Conservation (phyloP, 768 basidiomycete genomes). For the Lentinula boryana region DNA sequence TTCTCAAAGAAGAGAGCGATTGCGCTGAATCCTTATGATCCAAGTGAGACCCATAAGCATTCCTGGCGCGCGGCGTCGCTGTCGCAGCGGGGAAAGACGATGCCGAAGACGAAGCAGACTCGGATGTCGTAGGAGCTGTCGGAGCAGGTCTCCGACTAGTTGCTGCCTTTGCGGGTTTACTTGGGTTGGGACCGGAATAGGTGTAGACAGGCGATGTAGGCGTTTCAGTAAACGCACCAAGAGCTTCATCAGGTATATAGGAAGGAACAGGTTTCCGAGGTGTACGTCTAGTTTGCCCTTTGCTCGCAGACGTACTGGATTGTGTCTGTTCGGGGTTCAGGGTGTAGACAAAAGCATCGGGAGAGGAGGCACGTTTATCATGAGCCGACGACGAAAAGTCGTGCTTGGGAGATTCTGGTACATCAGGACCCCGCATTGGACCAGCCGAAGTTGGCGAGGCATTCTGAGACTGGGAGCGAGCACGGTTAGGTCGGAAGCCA, state of each 20-base stretch:
- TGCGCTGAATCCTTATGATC: constrained; percentile 6
- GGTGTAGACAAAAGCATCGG: constrained; percentile 1
- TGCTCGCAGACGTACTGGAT: neutral
- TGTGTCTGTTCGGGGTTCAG: neutral
- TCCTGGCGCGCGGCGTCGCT: neutral
- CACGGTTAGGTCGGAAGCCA: neutral
- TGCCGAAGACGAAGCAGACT: neutral
- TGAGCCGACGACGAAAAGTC: neutral
- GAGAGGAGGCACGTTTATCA: constrained; percentile 3
- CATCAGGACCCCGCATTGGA: neutral
- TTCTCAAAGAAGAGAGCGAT: constrained; percentile 1
- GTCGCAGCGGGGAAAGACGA: neutral
- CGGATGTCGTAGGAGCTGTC: neutral
- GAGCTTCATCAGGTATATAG: neutral
- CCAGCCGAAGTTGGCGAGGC: neutral
- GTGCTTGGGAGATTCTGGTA: neutral
- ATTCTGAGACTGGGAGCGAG: neutral
- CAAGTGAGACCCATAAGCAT: neutral
- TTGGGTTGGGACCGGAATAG: neutral
- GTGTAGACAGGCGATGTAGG: constrained; percentile 3
- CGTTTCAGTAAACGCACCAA: neutral
- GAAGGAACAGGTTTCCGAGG: constrained; percentile 5
- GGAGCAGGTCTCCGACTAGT: neutral
- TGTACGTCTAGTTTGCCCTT: neutral
- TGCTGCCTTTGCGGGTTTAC: neutral